phyloP scores from a whole-genome alignment of 441 rosid species.

The Adansonia rubrostipa region DNA sequence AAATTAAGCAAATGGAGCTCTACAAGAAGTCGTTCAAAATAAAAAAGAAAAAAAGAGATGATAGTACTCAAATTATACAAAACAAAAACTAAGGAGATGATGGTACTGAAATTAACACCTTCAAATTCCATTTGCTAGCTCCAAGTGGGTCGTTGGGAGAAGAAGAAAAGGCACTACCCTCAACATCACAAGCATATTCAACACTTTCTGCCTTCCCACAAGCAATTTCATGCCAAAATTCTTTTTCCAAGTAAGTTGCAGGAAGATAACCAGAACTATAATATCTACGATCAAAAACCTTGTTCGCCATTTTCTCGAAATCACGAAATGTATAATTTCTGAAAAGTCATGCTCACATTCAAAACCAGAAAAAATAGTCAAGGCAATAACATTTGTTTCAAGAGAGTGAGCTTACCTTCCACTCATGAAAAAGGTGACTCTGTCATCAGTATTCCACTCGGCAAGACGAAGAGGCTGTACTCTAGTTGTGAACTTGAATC shows the following conservation, averaged over 20 bases:
- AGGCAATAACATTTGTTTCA: conserved; percentile 13
- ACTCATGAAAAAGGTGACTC: conserved; percentile 98
- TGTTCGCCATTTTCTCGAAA: conserved; percentile 99
- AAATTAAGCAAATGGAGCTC: conserved; percentile 10
- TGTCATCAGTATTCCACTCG: conserved; percentile 93
- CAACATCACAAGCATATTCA: conserved; percentile 99
- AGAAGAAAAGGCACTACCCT: conserved; percentile 98
- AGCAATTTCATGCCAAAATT: conserved; percentile 98
- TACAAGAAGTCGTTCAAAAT: conserved; percentile 17
- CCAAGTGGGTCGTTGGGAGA: conserved; percentile 86
- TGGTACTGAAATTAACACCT: conserved; percentile 61
- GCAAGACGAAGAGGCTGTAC: conserved; percentile 99
- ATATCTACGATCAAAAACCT: conserved; percentile 92
- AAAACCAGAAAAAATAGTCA: conserved; percentile 31
- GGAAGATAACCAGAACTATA: conserved; percentile 94
- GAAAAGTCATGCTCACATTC: conserved; percentile 47
- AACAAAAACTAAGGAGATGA: conserved; percentile 24
- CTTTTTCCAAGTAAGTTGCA: conserved; percentile 90
- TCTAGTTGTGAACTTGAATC: conserved; percentile 96
- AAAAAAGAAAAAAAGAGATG: conserved; percentile 7
- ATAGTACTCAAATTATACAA: conserved; percentile 35
- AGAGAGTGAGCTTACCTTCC: conserved; percentile 67
- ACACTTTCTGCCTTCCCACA: conserved; percentile 95
- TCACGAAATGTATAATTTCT: conserved; percentile 95
- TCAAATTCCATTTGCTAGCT: conserved; percentile 97